phyloP scores from a whole-genome alignment of 371 early-diverging fungal species.

The Chytridiales sp. region DNA sequence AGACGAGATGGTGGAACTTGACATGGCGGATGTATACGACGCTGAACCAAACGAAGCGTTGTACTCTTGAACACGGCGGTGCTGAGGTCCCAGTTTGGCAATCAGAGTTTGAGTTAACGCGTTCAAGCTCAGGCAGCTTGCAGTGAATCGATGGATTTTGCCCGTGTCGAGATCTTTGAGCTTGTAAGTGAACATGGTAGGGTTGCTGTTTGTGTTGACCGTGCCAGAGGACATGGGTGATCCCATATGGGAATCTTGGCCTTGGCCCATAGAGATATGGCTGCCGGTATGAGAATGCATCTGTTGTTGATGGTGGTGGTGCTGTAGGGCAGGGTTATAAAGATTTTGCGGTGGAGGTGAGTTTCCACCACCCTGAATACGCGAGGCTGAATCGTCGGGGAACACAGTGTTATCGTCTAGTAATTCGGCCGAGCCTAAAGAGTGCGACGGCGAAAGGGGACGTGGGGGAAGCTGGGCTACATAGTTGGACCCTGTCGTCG shows the following conservation, averaged over 20 bases:
- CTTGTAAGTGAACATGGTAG: constrained; percentile 68
- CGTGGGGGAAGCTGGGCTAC: no score
- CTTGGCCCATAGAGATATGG: neutral
- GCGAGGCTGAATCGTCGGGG: constrained; percentile 19
- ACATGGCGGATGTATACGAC: no score
- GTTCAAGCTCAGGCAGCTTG: neutral
- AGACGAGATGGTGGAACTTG: no score
- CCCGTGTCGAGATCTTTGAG: constrained; percentile 63
- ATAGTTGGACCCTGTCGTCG: no score
- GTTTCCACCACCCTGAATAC: neutral
- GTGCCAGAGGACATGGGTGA: neutral
- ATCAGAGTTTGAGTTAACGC: neutral
- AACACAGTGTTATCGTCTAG: constrained; percentile 11
- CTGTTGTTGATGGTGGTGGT: neutral
- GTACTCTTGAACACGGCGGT: no score
- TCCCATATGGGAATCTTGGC: neutral
- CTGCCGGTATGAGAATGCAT: neutral
- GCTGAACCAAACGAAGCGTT: no score
- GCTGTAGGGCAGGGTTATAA: neutral
- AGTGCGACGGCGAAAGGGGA: no score
- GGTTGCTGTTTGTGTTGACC: neutral
- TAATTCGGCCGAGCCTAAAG: no score
- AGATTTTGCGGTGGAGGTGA: neutral
- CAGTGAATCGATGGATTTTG: constrained; percentile 72
- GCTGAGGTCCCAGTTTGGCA: neutral